Evolutionary conservation across 2,329 filamentous ascomycete genomes (phyloP).

Genomic region (Huntiella omanensis): DNA sequence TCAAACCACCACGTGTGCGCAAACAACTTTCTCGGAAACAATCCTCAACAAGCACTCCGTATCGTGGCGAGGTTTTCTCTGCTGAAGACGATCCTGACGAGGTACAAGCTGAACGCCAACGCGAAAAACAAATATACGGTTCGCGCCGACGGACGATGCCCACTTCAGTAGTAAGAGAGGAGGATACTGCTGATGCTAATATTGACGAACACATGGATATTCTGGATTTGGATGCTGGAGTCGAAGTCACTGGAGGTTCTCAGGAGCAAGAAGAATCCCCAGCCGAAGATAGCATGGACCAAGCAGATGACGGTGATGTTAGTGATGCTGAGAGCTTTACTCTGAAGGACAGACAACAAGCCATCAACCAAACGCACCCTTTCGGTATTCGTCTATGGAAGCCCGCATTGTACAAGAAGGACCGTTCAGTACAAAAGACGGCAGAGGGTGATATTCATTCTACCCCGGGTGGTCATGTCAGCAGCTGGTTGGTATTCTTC

Average conservation of each 20-base stretch:
- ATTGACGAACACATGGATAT: slow-evolving; percentile 14
- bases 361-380: slow-evolving; percentile 96
- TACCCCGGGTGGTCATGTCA: slow-evolving; percentile 72
- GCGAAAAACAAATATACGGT: slow-evolving; percentile 17
- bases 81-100: slow-evolving; percentile 75
- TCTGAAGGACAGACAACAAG: slow-evolving; percentile 85
- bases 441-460: slow-evolving; percentile 97
- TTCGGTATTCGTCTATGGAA: slow-evolving; percentile 99
- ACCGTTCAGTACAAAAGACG: slow-evolving; percentile 84
- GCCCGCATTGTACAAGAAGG: slow-evolving; percentile 93
- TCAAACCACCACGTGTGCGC: slow-evolving; percentile 36
- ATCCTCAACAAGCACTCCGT: slow-evolving; percentile 54
- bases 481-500: slow-evolving; percentile 66
- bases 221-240: slow-evolving; percentile 13
- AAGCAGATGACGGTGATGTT: slow-evolving; percentile 48
- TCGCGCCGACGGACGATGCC: slow-evolving; percentile 20
- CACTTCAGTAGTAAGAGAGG: slow-evolving; percentile 13
- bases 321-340: slow-evolving; percentile 97
- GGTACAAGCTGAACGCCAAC: slow-evolving; percentile 49
- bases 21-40: slow-evolving; percentile 45
- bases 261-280: slow-evolving; percentile 15
- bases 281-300: slow-evolving; percentile 27
- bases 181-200: slow-evolving; percentile 23
- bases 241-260: slow-evolving; percentile 14
- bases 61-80: slow-evolving; percentile 74